Percentiles rank a stretch among this genome's conserved stretches.
phyloP scores from a whole-genome alignment of 202 grass and related monocot species.

The Musa balbisiana region DNA sequence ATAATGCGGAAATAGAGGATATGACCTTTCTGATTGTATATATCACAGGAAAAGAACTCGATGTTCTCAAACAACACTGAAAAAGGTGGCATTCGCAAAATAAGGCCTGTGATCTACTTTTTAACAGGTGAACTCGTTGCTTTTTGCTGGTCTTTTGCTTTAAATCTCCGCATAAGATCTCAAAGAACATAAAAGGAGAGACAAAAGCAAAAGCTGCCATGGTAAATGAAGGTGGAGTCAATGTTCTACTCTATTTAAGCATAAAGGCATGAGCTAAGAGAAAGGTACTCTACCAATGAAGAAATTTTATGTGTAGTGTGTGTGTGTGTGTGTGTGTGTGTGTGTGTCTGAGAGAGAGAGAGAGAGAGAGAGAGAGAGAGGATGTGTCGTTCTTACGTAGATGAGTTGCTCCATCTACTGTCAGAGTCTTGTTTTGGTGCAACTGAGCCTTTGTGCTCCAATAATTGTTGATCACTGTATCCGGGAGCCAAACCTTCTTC shows the following conservation, averaged over 20 bases:
- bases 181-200: slow-evolving; percentile 19
- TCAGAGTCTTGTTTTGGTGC: slow-evolving; percentile 36
- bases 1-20: no score
- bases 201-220: slow-evolving; percentile 38
- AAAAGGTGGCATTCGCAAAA: not conserved
- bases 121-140: not conserved
- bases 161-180: slow-evolving; percentile 14
- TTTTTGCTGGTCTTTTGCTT: not conserved
- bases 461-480: slow-evolving; percentile 28
- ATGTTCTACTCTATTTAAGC: not conserved
- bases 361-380: not conserved
- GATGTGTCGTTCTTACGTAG: slow-evolving; percentile 36
- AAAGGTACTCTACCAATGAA: slow-evolving; percentile 8
- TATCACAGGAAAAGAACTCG: not conserved
- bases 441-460: slow-evolving; percentile 12
- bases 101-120: not conserved
- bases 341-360: slow-evolving; percentile 15
- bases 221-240: not conserved
- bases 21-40: not conserved
- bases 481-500: slow-evolving; percentile 55
- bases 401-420: slow-evolving; percentile 89
- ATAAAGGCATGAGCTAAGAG: not conserved
- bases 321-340: slow-evolving; percentile 2
- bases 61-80: no score
- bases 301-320: slow-evolving; percentile 15